Evolutionary conservation across 2,329 filamentous ascomycete genomes (phyloP).

Genomic region (Onygena corvina): DNA sequence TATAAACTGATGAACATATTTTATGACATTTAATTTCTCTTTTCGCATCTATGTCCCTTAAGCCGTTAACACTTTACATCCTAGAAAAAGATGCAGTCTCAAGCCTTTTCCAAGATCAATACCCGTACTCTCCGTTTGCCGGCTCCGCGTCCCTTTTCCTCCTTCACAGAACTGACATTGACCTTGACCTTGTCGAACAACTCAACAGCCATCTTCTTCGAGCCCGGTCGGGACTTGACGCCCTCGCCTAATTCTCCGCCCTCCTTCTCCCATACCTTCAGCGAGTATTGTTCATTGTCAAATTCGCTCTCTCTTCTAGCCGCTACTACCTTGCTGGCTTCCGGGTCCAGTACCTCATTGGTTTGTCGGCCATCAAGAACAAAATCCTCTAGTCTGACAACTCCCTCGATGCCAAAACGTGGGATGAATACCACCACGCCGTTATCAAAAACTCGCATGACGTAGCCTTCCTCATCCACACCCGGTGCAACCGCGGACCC

Average conservation of each 20-base stretch:
- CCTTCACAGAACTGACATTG: conserved; percentile 80
- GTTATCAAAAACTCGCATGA: conserved; percentile 96
- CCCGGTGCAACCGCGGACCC: conserved; percentile 17
- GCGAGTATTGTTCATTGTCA: conserved; percentile 72
- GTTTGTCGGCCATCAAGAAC: conserved; percentile 38
- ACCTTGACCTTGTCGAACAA: conserved; percentile 88
- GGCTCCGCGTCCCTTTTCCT: conserved; percentile 59
- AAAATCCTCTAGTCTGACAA: conserved; percentile 77
- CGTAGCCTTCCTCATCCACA: conserved; percentile 77
- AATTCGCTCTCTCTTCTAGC: conserved; percentile 59
- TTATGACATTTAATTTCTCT: too few species aligned
- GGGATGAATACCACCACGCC: conserved; percentile 95
- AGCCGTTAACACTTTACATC: neutral
- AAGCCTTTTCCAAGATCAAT: conserved; percentile 27
- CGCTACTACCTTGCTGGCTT: conserved; percentile 8
- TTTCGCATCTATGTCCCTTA: too few species aligned
- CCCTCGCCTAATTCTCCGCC: conserved; percentile 38
- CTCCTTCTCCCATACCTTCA: conserved; percentile 49
- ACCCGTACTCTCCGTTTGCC: conserved; percentile 63
- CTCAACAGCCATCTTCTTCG: conserved; percentile 48
- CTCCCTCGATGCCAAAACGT: conserved; percentile 83
- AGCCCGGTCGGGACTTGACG: conserved; percentile 25
- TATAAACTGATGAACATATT: too few species aligned
- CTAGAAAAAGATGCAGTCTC: conserved; percentile 1
- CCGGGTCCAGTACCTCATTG: neutral